Base-by-base conservation (phyloP, 129 eudicot species). In the Logfia minima region DNA sequence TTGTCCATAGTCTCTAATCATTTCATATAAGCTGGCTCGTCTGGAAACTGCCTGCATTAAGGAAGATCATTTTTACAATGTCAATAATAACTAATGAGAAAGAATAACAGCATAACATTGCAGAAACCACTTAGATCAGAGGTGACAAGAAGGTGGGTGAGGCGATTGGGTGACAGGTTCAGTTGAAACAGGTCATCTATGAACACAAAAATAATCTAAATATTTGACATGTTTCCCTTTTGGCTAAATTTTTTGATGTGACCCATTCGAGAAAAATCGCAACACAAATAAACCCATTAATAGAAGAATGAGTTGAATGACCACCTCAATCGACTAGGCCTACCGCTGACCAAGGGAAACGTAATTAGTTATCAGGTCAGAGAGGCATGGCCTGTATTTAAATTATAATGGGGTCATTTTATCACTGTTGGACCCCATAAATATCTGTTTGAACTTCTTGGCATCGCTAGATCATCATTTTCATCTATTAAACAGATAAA, bases 1-100 rank as follows among this genome's bases (percentile, higher is more conserved):
- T 77, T 82, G 86, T 5, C 83, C 90, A 68, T 89, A 91, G 68
- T 91, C 92, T 78, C 97, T 91, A 52, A 91, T 89, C 95, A 80
- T 87, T 80, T 91, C 95, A 80, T 87, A 87, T 16, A 87, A 74
- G 62, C 81, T 32, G 19, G 95, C 97, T 69, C 97, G 82, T 82
- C 95, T 85, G 22, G 92, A 83, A 69, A 91, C 22, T 66, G 92
- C 97, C 97, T 91, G 84, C 72, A 71, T 51, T 48, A 6, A 64
- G 45, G 21, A 61, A 79, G 2, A 79, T 43, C 24, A 37, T 16
- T 55, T 67, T 17, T 35, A 67, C 8, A 39, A 53, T 55, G 28
- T 34, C 80, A 53, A 34, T 66, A 32, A 32, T 66, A 66, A 34
- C 51, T 35, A 74, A n/a, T 21, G 58, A 68, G 24, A 48, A 48